These are phyloP conservation scores for Polyporus arcularius DNA, from an alignment of 768 basidiomycete species.

Conservation along the genomic window DNA sequence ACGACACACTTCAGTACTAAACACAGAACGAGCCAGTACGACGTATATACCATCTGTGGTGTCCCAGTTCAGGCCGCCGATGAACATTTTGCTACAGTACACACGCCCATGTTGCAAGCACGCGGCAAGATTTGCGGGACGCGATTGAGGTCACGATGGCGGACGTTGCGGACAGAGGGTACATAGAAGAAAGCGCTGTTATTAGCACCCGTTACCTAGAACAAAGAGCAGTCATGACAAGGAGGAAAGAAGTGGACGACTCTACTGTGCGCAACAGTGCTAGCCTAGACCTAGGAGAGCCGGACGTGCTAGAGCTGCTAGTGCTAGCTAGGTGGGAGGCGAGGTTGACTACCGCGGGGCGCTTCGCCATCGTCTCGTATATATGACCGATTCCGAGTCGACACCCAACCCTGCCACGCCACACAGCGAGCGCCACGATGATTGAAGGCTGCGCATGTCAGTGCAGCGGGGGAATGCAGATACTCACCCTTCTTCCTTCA, in stretches of 20 bases:
- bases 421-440: slow-evolving; percentile 13
- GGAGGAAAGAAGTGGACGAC: slow-evolving; percentile 58
- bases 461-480: slow-evolving; percentile 7
- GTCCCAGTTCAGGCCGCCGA: slow-evolving; percentile 99
- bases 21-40: slow-evolving; percentile 37
- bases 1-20: slow-evolving; percentile 47
- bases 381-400: slow-evolving; percentile 23
- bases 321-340: slow-evolving; percentile 59
- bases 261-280: slow-evolving; percentile 63
- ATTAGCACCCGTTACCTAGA: slow-evolving; percentile 83
- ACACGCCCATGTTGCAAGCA: slow-evolving; percentile 21
- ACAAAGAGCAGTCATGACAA: slow-evolving; percentile 59
- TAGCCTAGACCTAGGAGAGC: slow-evolving; percentile 67
- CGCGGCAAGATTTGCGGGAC: slow-evolving; percentile 9
- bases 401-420: slow-evolving; percentile 21
- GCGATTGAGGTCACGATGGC: background rate
- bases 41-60: slow-evolving; percentile 91
- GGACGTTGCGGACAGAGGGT: slow-evolving; percentile 11
- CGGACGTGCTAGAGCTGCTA: slow-evolving; percentile 59
- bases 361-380: slow-evolving; percentile 23
- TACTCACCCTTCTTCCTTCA: slow-evolving; percentile 99
- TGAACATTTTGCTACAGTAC: slow-evolving; percentile 93
- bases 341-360: slow-evolving; percentile 30
- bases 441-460: slow-evolving; percentile 12
- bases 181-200: slow-evolving; percentile 56